These are phyloP conservation scores for Penicillium nordicum DNA, from an alignment of 2,329 filamentous ascomycete genomes.

Conservation along the genomic window DNA sequence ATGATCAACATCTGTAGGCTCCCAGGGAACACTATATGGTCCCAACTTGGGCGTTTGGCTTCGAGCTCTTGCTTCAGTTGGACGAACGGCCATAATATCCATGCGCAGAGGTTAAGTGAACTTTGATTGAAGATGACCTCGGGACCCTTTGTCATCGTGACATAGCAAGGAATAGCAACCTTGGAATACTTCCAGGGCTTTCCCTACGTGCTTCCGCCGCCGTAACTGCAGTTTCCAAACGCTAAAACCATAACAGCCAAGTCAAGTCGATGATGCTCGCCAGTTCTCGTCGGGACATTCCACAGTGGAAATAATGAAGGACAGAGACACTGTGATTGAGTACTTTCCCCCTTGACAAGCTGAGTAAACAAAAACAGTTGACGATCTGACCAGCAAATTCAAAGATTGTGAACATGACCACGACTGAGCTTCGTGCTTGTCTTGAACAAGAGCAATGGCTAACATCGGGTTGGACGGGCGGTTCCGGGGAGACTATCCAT, in stretches of 20 bases:
- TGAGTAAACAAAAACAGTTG: slow-evolving; percentile 17
- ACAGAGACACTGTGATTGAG: slow-evolving; percentile 50
- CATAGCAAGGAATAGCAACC: neutral
- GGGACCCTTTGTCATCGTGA: neutral
- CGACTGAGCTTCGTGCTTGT: slow-evolving; percentile 60
- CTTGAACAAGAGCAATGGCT: slow-evolving; percentile 56
- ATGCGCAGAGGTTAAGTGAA: too few species aligned
- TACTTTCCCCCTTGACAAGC: slow-evolving; percentile 20
- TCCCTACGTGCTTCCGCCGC: neutral
- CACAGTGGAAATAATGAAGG: slow-evolving; percentile 47
- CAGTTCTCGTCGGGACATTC: too few species aligned
- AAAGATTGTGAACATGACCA: slow-evolving; percentile 64
- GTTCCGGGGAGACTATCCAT: slow-evolving; percentile 56
- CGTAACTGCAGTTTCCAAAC: neutral
- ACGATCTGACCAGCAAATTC: slow-evolving; percentile 35
- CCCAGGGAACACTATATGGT: too few species aligned
- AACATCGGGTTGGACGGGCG: slow-evolving; percentile 58
- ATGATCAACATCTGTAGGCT: too few species aligned
- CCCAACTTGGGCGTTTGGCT: too few species aligned
- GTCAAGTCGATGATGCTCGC: neutral
- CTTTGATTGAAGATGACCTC: too few species aligned
- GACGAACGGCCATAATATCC: too few species aligned
- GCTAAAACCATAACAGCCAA: neutral
- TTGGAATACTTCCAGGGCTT: neutral
- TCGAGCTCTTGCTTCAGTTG: too few species aligned